Evolutionary conservation across 345 rosid genomes (phyloP).

Genomic region (Eucalyptus regnans): DNA sequence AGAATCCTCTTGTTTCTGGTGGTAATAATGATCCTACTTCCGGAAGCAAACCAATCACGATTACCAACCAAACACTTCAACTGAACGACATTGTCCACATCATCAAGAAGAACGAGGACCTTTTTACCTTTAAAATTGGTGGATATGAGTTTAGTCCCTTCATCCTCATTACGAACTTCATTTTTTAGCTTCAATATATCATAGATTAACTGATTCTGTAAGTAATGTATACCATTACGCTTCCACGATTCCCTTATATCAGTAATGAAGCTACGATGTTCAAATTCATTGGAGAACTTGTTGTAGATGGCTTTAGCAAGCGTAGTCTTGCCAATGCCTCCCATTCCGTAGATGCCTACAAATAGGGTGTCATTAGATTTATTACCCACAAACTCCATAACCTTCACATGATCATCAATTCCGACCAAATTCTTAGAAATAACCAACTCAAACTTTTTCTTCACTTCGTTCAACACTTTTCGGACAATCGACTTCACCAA

Average conservation of each 20-base stretch:
- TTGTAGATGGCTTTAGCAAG: too few species aligned
- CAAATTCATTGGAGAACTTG: rapidly evolving
- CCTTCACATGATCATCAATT: too few species aligned
- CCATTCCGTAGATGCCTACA: too few species aligned
- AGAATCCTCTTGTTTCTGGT: rapidly evolving
- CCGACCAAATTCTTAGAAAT: rapidly evolving
- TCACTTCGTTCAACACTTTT: rapidly evolving
- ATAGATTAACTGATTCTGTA: rapidly evolving
- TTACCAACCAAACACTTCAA: rapidly evolving
- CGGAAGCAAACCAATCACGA: rapidly evolving
- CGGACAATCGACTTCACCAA: rapidly evolving
- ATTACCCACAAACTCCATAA: rapidly evolving
- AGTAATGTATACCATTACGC: too few species aligned
- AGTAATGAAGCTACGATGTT: too few species aligned
- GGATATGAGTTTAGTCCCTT: rapidly evolving
- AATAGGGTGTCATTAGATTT: too few species aligned
- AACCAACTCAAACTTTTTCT: rapidly evolving
- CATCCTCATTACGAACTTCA: rapidly evolving
- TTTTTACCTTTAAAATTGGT: rapidly evolving
- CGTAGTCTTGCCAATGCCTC: too few species aligned
- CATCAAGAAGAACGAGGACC: too few species aligned
- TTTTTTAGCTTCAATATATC: rapidly evolving
- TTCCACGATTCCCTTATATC: too few species aligned
- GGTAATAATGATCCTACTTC: too few species aligned
- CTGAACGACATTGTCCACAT: rapidly evolving